These are phyloP conservation scores for Ogataea nonfermentans DNA, from an alignment of 805 yeast genomes.

Conservation along the genomic window DNA sequence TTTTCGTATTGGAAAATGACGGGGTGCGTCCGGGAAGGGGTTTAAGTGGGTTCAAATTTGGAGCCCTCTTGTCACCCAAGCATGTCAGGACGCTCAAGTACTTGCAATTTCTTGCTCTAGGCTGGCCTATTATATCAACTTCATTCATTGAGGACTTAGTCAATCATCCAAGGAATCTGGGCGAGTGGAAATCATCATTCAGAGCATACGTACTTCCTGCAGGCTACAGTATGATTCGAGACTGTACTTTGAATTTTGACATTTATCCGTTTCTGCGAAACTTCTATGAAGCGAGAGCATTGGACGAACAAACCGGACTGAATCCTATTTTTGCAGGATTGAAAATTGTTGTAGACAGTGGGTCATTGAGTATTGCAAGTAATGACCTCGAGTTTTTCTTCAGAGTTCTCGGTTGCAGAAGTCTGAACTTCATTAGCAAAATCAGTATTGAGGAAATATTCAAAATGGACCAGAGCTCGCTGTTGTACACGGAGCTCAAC, in stretches of 20 bases:
- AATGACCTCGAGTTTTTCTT: constrained; percentile 14
- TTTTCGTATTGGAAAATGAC: constrained; percentile 2
- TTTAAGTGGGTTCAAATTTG: constrained; percentile 44
- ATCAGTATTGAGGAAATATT: constrained; percentile 1
- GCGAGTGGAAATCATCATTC: constrained; percentile 40
- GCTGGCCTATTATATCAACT: constrained; percentile 80
- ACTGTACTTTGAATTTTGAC: constrained; percentile 46
- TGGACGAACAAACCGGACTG: constrained; percentile 43
- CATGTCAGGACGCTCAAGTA: constrained; percentile 70
- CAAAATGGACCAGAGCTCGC: neutral
- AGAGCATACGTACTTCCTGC: constrained; percentile 63
- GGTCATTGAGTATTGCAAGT: constrained; percentile 4
- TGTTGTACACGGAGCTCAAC: constrained; percentile 15
- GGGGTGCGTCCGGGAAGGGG: neutral
- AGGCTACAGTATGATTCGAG: constrained; percentile 51
- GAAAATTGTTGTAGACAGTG: constrained; percentile 36
- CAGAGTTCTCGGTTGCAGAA: constrained; percentile 14
- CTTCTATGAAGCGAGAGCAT: constrained; percentile 29
- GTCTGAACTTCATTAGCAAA: constrained; percentile 5
- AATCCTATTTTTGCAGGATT: constrained; percentile 38
- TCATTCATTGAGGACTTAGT: constrained; percentile 54
- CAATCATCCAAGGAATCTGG: constrained; percentile 11
- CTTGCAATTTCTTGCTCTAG: constrained; percentile 70
- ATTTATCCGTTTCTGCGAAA: constrained; percentile 42
- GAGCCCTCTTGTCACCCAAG: constrained; percentile 60